These are phyloP conservation scores for Cryptomeria japonica DNA, from an alignment of 75 land plant species.

Conservation along the genomic window DNA sequence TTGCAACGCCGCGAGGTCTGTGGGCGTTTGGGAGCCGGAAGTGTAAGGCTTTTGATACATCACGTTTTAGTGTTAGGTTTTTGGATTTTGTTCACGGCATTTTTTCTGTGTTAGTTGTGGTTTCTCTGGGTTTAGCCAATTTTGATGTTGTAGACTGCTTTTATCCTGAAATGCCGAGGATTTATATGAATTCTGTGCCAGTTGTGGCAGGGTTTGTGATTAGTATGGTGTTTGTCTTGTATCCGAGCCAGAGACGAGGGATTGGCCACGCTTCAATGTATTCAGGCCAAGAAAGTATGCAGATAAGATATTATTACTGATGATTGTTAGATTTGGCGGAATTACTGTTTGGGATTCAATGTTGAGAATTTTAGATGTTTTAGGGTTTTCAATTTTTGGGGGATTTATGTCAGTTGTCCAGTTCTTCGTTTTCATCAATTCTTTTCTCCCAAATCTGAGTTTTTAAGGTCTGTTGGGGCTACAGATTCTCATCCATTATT, in stretches of 20 bases:
- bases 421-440: background rate
- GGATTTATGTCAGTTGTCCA: background rate
- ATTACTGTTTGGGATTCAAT: background rate
- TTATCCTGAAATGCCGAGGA: conserved; percentile 32
- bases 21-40: conserved; percentile 6
- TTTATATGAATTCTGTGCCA: conserved; percentile 34
- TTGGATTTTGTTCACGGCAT: conserved; percentile 23
- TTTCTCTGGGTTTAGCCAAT: conserved; percentile 37
- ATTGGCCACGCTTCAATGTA: conserved; percentile 52
- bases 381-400: background rate
- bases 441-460: no score
- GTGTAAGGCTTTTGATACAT: background rate
- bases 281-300: background rate
- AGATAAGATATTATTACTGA: background rate
- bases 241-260: conserved; percentile 41
- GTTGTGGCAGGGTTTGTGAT: conserved; percentile 45
- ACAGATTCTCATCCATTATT: no score
- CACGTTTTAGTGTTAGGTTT: conserved; percentile 8
- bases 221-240: conserved; percentile 49
- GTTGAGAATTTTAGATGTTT: background rate
- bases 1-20: conserved; percentile 24
- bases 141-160: conserved; percentile 38
- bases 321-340: background rate
- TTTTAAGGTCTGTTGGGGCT: no score
- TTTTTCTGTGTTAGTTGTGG: conserved; percentile 32